Base-by-base conservation (phyloP, 2,329 filamentous ascomycete genomes). In the Exophiala calicioides region DNA sequence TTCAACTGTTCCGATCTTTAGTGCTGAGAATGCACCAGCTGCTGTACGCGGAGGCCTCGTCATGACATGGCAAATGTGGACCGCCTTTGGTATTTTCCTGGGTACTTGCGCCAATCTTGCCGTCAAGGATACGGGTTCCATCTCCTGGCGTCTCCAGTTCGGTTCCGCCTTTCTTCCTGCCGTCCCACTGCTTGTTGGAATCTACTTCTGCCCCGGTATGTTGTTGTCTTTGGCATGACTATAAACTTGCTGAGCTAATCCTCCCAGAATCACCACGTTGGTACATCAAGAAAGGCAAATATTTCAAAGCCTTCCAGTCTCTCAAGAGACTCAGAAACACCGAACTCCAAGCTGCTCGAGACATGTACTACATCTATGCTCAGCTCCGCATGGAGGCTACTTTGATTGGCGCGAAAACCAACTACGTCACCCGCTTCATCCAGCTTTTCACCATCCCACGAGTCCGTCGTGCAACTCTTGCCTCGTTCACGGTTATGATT, bases 1-100 rank as follows among this genome's bases (percentile, higher is more conserved):
- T 15, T 81, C 83, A 0, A 88, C 85, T 0, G 84, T 88, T 1
- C 86, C 87, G 0, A 82, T 90, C 20, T 90, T 87, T 58, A 82
- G 85, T 0, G 86, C 86, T 2, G 86, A 90, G 65, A 86, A 81
- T 46, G 79, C 82, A 0, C 86, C 86, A 0, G 81, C 85, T 1
- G 65, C 69, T 4, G 83, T 89, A 44, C 80, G 86, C 62, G 85
- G 86, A 54, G 86, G 84, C 5, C 73, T 93, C 13, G 86, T 90
- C 53, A 91, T 91, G 86, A 83, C 82, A 53, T 91, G 87, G 86
- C 84, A 90, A 67, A 74, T 74, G 68, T 50, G 45, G 37, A 44
- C 42, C 7, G 77, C 81, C 50, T 67, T 85, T 69, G 80, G 80
- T 30, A 85, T 86, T 57, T 82, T 86, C 63, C 68, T 86, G 15